phyloP scores from a whole-genome alignment of 495 filamentous ascomycete species.

The Viridothelium virens region DNA sequence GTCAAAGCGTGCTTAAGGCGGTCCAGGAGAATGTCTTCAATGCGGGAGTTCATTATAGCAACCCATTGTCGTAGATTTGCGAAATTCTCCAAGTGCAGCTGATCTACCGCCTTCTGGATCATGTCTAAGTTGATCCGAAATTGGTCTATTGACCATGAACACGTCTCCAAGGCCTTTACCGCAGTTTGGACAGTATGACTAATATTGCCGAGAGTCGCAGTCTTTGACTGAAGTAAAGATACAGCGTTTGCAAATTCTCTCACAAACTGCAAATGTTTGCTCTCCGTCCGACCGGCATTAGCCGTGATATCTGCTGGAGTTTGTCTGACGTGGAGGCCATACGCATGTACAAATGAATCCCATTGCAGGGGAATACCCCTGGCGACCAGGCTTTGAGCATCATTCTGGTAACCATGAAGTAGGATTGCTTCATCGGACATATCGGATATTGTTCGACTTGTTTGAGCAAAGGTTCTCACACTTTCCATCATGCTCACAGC shows the following conservation, averaged over 20 bases:
- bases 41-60: conserved; percentile 68
- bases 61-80: conserved; percentile 89
- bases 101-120: conserved; percentile 85
- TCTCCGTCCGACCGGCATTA: conserved; percentile 55
- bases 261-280: conserved; percentile 92
- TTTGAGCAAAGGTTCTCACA: conserved; percentile 81
- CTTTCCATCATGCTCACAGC: conserved; percentile 98
- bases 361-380: conserved; percentile 86
- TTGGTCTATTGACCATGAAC: conserved; percentile 64
- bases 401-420: conserved; percentile 81
- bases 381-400: conserved; percentile 67
- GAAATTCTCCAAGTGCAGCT: conserved; percentile 90
- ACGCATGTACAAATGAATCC: conserved; percentile 96
- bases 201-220: conserved; percentile 64
- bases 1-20: conserved; percentile 73
- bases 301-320: conserved; percentile 33
- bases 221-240: conserved; percentile 79
- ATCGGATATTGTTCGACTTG: conserved; percentile 65
- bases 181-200: conserved; percentile 78
- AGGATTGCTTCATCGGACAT: conserved; percentile 82
- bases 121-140: conserved; percentile 74
- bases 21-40: conserved; percentile 65
- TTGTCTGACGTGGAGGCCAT: conserved; percentile 81
- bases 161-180: conserved; percentile 72
- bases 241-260: conserved; percentile 82